Evolutionary conservation across 257 asterid species (phyloP).

Genomic region (Datura wrightii): DNA sequence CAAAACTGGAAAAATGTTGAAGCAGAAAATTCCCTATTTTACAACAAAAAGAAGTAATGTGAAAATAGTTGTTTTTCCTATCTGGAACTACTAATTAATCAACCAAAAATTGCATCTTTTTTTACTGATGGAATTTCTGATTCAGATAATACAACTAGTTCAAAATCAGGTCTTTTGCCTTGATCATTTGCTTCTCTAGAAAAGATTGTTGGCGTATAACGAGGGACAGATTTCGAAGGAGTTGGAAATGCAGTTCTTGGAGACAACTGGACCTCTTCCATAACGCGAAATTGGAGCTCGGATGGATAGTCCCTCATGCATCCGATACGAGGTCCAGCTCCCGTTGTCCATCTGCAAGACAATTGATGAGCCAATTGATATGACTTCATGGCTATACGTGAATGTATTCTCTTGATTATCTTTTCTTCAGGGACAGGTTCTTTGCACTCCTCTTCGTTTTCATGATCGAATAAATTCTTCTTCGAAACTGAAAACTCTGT

Average conservation of each 20-base stretch:
- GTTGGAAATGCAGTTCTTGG: conserved; percentile 54
- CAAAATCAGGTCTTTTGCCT: conserved; percentile 22
- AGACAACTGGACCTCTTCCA: conserved; percentile 74
- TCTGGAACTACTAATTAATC: neutral
- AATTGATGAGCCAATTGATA: conserved; percentile 74
- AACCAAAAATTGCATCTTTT: conserved; percentile 23
- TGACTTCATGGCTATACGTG: conserved; percentile 70
- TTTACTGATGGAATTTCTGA: conserved; percentile 4
- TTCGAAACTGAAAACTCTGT: conserved; percentile 60
- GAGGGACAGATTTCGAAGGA: conserved; percentile 42
- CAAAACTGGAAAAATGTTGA: neutral
- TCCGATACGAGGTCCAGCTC: conserved; percentile 94
- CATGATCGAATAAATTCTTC: conserved; percentile 58
- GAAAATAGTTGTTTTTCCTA: neutral
- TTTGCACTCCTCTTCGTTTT: conserved; percentile 45
- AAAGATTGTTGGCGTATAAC: conserved; percentile 8
- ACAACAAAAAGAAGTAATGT: no score
- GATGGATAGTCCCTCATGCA: conserved; percentile 86
- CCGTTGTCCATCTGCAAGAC: conserved; percentile 84
- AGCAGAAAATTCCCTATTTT: neutral
- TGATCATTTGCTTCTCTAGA: conserved; percentile 26
- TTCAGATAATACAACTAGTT: neutral
- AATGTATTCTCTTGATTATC: conserved; percentile 67
- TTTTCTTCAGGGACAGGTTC: conserved; percentile 62
- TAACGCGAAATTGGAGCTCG: conserved; percentile 70